Evolutionary conservation across 495 filamentous ascomycete species (phyloP).

Genomic region (Oidiodendron maius): DNA sequence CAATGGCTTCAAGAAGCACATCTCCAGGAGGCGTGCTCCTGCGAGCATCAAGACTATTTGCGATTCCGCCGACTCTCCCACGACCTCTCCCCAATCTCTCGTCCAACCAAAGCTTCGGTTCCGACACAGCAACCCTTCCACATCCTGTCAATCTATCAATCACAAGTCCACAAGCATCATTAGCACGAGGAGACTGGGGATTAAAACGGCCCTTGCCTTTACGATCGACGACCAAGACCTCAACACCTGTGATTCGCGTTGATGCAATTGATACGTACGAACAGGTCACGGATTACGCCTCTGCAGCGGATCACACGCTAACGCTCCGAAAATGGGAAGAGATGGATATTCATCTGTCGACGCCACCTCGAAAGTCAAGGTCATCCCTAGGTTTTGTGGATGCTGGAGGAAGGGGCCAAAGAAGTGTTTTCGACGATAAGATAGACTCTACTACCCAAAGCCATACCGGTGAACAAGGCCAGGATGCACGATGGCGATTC

Average conservation of each 20-base stretch:
- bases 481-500: slow-evolving; percentile 62
- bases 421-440: slow-evolving; percentile 53
- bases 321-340: slow-evolving; percentile 87
- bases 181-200: slow-evolving; percentile 84
- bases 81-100: slow-evolving; percentile 26
- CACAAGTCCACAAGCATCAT: slow-evolving; percentile 70
- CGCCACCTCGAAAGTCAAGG: slow-evolving; percentile 27
- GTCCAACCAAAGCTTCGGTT: slow-evolving; percentile 37
- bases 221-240: slow-evolving; percentile 64
- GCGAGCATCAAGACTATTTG: slow-evolving; percentile 52
- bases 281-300: slow-evolving; percentile 86
- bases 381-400: background rate
- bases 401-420: background rate
- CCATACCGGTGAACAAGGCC: slow-evolving; percentile 19
- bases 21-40: slow-evolving; percentile 58
- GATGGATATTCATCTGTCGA: slow-evolving; percentile 55
- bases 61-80: slow-evolving; percentile 48
- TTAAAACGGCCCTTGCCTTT: slow-evolving; percentile 80
- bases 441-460: slow-evolving; percentile 41
- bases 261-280: slow-evolving; percentile 77
- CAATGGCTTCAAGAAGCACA: slow-evolving; percentile 20
- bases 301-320: slow-evolving; percentile 73
- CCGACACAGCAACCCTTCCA: slow-evolving; percentile 63
- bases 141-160: slow-evolving; percentile 84
- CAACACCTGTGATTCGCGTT: slow-evolving; percentile 65